Base-by-base conservation (phyloP, 129 eudicot species). In the Arctium lappa region DNA sequence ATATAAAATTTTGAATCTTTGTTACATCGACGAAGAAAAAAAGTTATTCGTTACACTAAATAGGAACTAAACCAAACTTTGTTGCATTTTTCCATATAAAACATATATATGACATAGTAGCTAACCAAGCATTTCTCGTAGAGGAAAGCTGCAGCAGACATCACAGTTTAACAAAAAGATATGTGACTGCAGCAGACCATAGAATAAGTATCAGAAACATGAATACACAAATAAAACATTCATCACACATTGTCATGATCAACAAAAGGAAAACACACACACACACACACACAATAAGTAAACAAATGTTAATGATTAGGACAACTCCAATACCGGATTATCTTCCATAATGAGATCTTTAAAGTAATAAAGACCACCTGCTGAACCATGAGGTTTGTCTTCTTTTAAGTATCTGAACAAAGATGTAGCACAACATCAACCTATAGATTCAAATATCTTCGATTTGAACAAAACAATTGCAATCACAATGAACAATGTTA, bases 341-440 rank as follows among this genome's bases (percentile, higher is more conserved):
- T 96, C 99, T 79, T 96, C 99, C 98, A 96, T 88, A 77, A 96
- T 90, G 38, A 85, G 81, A 87, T 96, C 99, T 84, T 87, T 91
- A 77, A 91, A 96, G 87, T 91, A 87, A 81, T 91, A 89, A 42
- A 96, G 91, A 78, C 97, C 90, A 79, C 98, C 99, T 74, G 99
- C 99, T 22, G 99, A 96, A 82, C 98, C 99, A 87, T 93, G 97
- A 22, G 99, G 99, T 79, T 91, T 96, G 66, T 96, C 99, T 86
- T 96, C 99, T 84, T 88, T 93, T 90, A 95, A 76, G 81, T 95
- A 95, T 84, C 99, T 95, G 77, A 78, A 11, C 60, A 84, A 53
- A 70, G 68, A 60, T 71, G 65, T 40, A 65, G 27, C 11, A 22
- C 27, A 70, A 29, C 68, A 70, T 70, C 73, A 82, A 75, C 22